Evolutionary conservation across 306 rosid species (phyloP), one percentile per base, ranked within the genome.

Genomic region (Oemleria cerasiformis): DNA sequence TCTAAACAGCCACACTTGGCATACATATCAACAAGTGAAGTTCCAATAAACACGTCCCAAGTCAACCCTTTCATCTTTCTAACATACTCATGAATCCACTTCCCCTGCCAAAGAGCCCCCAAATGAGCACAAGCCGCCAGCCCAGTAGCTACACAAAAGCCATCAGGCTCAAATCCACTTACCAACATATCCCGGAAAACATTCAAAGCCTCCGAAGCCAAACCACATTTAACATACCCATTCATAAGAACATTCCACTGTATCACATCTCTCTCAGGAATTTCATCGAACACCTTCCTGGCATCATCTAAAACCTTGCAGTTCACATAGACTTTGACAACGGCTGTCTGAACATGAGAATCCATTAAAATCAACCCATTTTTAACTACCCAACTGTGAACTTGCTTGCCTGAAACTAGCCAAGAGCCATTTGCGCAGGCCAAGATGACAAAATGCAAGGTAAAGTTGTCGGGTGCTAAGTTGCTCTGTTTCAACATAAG

Each of bases 221-320:
- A 78, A 17, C 79, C 66, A 8, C 75, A 54, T 50, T 48, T 75
- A 38, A 75, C 63, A 75, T 81, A 78, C 17, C 73, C 81, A 16
- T 78, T 79, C 81, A 84, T 75, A 34, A 78, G 77, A 23, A 81
- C 88, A 65, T 84, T 84, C 83, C 80, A 78, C 68, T 78, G 79
- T 21, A 75, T 25, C 25, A 55, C 36, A 76, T 81, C 86, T 38
- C 65, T 68, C 6, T 17, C 19, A 78, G 82, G 73, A 76, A 81
- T 81, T 78, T 78, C 84, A 50, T 78, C 80, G 20, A 84, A 84
- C 85, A 84, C 15, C 44, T 76, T 76, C 5, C 53, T 65, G 15
- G 84, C 80, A 76, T 66, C 78, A 10, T 30, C 74, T 60, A 79
- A 62, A 69, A 75, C 73, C 45, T 43, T 49, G 49, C 81, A 81